Conservation (phyloP, 2,329 filamentous ascomycete genomes). For the Calonectria naviculata region DNA sequence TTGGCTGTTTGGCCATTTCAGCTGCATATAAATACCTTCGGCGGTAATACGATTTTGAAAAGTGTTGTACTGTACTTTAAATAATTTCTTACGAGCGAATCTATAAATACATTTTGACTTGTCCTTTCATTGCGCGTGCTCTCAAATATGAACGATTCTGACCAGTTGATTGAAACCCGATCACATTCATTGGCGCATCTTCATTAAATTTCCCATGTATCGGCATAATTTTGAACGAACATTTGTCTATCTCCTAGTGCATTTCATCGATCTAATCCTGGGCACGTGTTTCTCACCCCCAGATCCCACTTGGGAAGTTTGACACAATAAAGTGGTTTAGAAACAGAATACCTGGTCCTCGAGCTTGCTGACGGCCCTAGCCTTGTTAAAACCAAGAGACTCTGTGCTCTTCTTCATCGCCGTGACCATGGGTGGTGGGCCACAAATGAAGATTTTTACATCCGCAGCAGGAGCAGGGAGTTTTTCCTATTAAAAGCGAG, state of each 20-base stretch:
- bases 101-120: no score
- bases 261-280: no score
- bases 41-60: neutral
- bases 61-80: neutral
- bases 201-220: no score
- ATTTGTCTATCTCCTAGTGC: no score
- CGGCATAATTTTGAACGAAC: no score
- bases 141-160: no score
- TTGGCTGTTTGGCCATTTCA: neutral
- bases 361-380: slow-evolving; percentile 92
- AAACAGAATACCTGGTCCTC: slow-evolving; percentile 98
- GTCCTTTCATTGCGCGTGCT: no score
- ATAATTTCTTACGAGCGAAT: neutral
- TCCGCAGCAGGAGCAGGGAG: neutral
- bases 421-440: slow-evolving; percentile 90
- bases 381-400: slow-evolving; percentile 88
- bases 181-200: no score
- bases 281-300: no score
- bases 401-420: slow-evolving; percentile 96
- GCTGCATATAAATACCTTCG: neutral
- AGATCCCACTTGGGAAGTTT: no score
- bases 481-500: neutral
- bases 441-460: neutral
- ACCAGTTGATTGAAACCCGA: no score
- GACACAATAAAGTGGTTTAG: slow-evolving; percentile 37